Evolutionary conservation across 345 rosid species (phyloP), one percentile per base, ranked within the genome.

Genomic region (Sapria himalayana): DNA sequence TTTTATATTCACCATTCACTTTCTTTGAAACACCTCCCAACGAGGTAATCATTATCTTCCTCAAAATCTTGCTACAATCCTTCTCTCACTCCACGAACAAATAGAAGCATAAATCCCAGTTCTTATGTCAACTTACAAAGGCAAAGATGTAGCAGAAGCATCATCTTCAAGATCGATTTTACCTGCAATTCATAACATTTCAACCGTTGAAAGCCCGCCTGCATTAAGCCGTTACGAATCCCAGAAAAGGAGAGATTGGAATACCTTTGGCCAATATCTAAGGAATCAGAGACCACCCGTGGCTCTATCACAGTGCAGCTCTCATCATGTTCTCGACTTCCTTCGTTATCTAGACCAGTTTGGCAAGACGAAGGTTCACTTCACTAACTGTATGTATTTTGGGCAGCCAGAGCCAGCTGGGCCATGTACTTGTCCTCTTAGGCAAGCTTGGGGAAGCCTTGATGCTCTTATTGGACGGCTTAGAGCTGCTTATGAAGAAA

Each of bases 371-470:
- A 82, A 73, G 45, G 92, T 82, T 43, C 94, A 82, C 72, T 40
- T 71, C 19, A 77, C 62, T 38, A 92, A 82, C n/a, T 82, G 94
- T 24, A 70, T 59, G 15, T 78, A 65, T 33, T 81, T 72, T 23
- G 94, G 94, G 15, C 81, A 78, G 33, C 76, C 79, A 0, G 94
- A 81, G 47, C 91, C 94, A 3, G 65, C 77, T 0, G 85, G 94
- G 21, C 77, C 78, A 2, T 81, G 94, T 55, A 68, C 70, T 37
- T 81, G 94, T 45, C 91, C 94, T 0, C 65, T 81, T 1, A 74
- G 66, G 32, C 93, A 81, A 59, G 93, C 93, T 15, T 81, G 93
- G 93, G 93, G 93, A 2, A 81, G 93, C 57, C 78, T 81, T 5
- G 93, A 81, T 49, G 91, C 93, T 5, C 76, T 81, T 55, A 81